Evolutionary conservation across 306 rosid species (phyloP).

Genomic region (Dryas drummondii): DNA sequence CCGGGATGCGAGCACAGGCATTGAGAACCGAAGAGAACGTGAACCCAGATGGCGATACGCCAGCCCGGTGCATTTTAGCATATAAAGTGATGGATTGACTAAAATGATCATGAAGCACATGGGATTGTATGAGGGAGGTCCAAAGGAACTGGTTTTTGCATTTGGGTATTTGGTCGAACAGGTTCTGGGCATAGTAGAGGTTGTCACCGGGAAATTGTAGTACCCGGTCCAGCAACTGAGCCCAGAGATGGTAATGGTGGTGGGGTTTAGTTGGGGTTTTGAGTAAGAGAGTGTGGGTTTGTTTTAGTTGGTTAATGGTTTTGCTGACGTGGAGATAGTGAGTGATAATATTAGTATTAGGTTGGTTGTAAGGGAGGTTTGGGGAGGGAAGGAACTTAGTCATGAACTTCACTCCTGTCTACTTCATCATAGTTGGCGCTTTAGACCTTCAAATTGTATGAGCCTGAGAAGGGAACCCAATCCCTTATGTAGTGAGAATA

Average conservation of each 20-base stretch:
- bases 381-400: neutral
- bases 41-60: conserved; percentile 50
- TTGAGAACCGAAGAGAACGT: conserved; percentile 67
- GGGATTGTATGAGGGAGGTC: conserved; percentile 58
- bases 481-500: no score
- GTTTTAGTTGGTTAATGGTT: conserved; percentile 43
- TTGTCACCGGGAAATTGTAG: conserved; percentile 27
- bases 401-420: conserved; percentile 15
- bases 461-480: no score
- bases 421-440: no score
- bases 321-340: conserved; percentile 29
- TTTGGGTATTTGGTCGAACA: conserved; percentile 59
- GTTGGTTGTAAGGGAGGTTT: neutral
- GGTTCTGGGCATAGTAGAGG: conserved; percentile 48
- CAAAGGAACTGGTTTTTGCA: conserved; percentile 44
- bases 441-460: no score
- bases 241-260: conserved; percentile 26
- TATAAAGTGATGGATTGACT: conserved; percentile 43
- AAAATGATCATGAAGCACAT: conserved; percentile 33
- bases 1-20: conserved; percentile 55
- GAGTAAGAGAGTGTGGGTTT: conserved; percentile 50
- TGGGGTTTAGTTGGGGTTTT: conserved; percentile 33
- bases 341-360: neutral
- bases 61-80: conserved; percentile 54
- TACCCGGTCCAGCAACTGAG: conserved; percentile 37